Evolutionary conservation across 352 stramenopile species (phyloP).

Genomic region (Phytophthora hibernalis): DNA sequence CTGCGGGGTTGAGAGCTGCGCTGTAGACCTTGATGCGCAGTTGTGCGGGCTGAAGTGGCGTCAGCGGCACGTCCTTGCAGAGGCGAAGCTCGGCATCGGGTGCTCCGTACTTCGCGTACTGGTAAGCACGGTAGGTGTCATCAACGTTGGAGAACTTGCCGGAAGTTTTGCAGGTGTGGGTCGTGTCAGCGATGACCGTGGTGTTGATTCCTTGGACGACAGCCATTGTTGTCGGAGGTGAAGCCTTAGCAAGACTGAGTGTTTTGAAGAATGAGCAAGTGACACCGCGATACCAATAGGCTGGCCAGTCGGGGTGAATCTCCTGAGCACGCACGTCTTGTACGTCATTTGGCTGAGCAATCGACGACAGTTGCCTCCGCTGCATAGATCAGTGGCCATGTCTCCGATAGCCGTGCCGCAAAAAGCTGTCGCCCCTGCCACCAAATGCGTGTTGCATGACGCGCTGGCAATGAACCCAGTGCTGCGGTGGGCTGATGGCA

Average conservation of each 20-base stretch:
- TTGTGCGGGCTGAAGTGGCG: conserved; percentile 33
- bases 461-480: not conserved
- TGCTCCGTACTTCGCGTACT: conserved; percentile 25
- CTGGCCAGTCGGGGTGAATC: conserved; percentile 3
- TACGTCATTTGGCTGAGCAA: conserved; percentile 11
- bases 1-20: conserved; percentile 70
- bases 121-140: conserved; percentile 29
- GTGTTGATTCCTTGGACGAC: conserved; percentile 8
- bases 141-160: conserved; percentile 2
- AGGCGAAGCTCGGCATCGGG: conserved; percentile 28
- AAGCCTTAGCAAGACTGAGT: not conserved
- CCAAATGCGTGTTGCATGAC: not conserved
- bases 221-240: conserved; percentile 2
- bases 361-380: conserved; percentile 7
- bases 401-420: conserved; percentile 13
- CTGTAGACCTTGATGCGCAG: conserved; percentile 68
- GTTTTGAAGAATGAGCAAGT: conserved; percentile 13
- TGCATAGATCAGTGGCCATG: conserved; percentile 26
- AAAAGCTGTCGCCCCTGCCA: not conserved
- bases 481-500: not conserved
- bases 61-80: conserved; percentile 17
- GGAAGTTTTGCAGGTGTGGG: not conserved
- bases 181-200: conserved; percentile 1
- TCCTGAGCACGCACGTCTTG: not conserved
- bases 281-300: not conserved